Evolutionary conservation across 768 basidiomycete species (phyloP).

Genomic region (Hypholoma sublateritium): DNA sequence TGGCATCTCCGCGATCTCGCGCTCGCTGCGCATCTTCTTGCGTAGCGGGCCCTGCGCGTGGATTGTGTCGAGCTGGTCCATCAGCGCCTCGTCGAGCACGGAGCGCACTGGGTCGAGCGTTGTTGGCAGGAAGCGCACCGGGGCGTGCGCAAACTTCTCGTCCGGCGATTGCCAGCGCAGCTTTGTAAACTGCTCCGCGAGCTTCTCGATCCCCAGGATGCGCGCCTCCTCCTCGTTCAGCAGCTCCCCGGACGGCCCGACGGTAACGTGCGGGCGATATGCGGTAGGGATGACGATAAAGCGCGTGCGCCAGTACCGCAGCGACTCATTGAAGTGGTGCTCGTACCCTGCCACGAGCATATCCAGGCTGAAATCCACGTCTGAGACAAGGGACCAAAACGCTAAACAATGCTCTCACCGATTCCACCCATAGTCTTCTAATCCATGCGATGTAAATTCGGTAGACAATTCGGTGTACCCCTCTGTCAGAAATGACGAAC

Average conservation of each 20-base stretch:
- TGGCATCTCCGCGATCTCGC: slow-evolving; percentile 67
- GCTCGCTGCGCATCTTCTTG: slow-evolving; percentile 81
- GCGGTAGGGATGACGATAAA: slow-evolving; percentile 90
- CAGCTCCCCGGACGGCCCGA: slow-evolving; percentile 67
- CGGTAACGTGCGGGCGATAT: slow-evolving; percentile 57
- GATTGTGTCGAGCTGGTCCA: slow-evolving; percentile 80
- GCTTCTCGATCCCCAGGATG: slow-evolving; percentile 86
- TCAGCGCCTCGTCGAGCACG: slow-evolving; percentile 74
- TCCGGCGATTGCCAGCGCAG: slow-evolving; percentile 76
- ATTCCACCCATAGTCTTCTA: slow-evolving; percentile 88
- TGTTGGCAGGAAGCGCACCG: slow-evolving; percentile 80
- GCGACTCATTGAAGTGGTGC: slow-evolving; percentile 73
- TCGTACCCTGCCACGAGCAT: slow-evolving; percentile 86
- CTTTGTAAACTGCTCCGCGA: slow-evolving; percentile 85
- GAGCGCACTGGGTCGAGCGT: slow-evolving; percentile 81
- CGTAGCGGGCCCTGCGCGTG: slow-evolving; percentile 70
- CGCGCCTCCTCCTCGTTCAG: slow-evolving; percentile 87
- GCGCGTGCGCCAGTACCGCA: slow-evolving; percentile 92
- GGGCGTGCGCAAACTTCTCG: slow-evolving; percentile 49
- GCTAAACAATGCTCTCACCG: slow-evolving; percentile 50
- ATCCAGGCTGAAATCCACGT: slow-evolving; percentile 55
- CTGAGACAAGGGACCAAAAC: neutral
- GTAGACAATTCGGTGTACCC: slow-evolving; percentile 83
- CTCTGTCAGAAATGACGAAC: slow-evolving; percentile 25
- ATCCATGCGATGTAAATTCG: slow-evolving; percentile 72